Base-by-base conservation (phyloP, 2,329 filamentous ascomycete species). In the Aspergillus brasiliensis region DNA sequence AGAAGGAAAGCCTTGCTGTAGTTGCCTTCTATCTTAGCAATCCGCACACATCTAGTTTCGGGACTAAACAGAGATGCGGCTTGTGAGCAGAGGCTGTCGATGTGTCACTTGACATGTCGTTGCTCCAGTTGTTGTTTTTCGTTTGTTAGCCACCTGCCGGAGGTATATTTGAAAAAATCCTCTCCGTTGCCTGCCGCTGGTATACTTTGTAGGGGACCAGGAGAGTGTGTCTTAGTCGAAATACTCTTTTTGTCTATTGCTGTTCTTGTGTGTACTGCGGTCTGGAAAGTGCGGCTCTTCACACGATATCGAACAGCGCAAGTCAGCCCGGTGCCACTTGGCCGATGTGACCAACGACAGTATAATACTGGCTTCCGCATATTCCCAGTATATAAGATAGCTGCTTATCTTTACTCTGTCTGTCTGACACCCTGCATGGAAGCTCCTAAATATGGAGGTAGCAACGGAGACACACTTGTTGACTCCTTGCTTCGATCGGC, bases 81-180 rank as follows among this genome's bases (percentile, higher is more conserved):
- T 59, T 69, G 59, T 3, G 48, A 62, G 51, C 69, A 75, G n/a
- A 75, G 66, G n/a, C 62, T 63, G 23, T 72, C 61, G 15, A 76
- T 3, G 38, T 75, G 62, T 40, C 75, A 75, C 8, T 64, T 63
- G 13, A 74, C 59, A 64, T 61, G 73, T 58, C 69, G 68, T 27
- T 65, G 65, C 8, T 63, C 15, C 2, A 48, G 58, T 31, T 69
- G 64, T 19, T 67, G 3, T 8, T 66, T 56, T 51, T 74, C 69
- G 38, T 71, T 63, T 10, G 67, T 61, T 19, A 75, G 47, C 62
- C 71, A 75, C 56, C 66, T 64, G 10, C 69, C 72, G 7, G 71
- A 73, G 0, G 70, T 73, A 56, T 73, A 73, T 11, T 46, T 61
- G 47, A 72, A 73, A 8, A 73, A 34, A 28, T 58, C 51, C 7